A percentile compares a stretch with the other conserved stretches of the same genome.
Conservation (phyloP, 441 rosid species). For the Melastoma candidum region DNA sequence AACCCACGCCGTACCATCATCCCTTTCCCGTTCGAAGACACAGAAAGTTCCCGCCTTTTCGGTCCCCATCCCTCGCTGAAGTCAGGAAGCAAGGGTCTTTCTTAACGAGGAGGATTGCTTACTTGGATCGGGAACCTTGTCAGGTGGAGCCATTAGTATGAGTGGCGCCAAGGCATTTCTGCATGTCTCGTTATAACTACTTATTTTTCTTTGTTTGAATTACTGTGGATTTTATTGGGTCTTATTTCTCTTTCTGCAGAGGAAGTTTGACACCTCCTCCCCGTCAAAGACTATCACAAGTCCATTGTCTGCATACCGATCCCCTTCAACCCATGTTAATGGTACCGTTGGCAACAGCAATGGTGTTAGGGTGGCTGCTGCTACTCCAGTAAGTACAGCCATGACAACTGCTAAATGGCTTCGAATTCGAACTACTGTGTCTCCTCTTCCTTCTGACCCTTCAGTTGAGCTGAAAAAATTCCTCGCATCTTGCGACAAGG, state of each 20-base stretch:
- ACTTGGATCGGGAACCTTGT: slow-evolving; percentile 72
- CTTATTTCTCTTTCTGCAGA: slow-evolving; percentile 24
- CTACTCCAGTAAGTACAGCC: slow-evolving; percentile 88
- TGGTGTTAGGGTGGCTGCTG: slow-evolving; percentile 37
- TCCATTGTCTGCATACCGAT: slow-evolving; percentile 72
- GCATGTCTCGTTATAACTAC: slow-evolving; percentile 5
- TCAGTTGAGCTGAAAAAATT: slow-evolving; percentile 62
- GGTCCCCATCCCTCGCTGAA: too few relatives aligned
- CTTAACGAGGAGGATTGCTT: slow-evolving; percentile 73
- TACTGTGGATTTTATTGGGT: neutral
- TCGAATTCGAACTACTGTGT: slow-evolving; percentile 57
- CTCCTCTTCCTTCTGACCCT: slow-evolving; percentile 73
- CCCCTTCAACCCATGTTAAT: slow-evolving; percentile 56
- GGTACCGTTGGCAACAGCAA: slow-evolving; percentile 29
- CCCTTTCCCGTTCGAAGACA: too few relatives aligned
- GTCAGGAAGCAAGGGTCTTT: slow-evolving; percentile 36
- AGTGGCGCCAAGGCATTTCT: slow-evolving; percentile 51
- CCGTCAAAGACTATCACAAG: slow-evolving; percentile 69
- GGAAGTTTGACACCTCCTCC: slow-evolving; percentile 71
- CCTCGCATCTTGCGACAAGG: slow-evolving; percentile 65
- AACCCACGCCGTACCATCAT: too few relatives aligned
- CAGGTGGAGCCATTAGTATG: slow-evolving; percentile 53
- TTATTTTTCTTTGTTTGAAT: slow-evolving; percentile 1
- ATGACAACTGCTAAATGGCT: slow-evolving; percentile 99
- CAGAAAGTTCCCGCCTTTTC: too few relatives aligned